Base-by-base conservation (phyloP, 306 rosid species). In the Castanea sativa region DNA sequence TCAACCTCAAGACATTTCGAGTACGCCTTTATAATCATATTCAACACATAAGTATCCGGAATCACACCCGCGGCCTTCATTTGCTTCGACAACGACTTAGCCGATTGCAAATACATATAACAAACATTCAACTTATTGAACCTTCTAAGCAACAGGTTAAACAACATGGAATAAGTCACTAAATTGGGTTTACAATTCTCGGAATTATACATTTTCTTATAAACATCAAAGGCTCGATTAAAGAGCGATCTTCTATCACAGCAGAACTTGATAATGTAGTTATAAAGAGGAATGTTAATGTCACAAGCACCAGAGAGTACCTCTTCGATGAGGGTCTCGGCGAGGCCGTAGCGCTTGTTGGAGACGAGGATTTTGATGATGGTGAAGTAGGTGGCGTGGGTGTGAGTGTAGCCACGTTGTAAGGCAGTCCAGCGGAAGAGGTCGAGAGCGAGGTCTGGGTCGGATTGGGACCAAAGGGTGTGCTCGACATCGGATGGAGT, bases 361-460 rank as follows among this genome's bases (percentile, higher is more conserved):
- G 78, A 18, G 83, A 80, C 76, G 43, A 91, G 90, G n/a, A 84
- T 88, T 11, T 78, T 87, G 80, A 95, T 87, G 86, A 85, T 79
- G 35, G 97, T 78, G 52, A 90, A 85, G 84, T 95, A 95, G 19
- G 96, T 92, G 75, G 65, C 38, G 59, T 80, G 78, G 84, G 65
- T 89, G 85, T 95, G 99, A 75, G 82, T 79, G 89, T 95, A 92
- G 75, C 86, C 79, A 16, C 96, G 99, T 51, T 92, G 99, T 65
- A 90, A 94, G 6, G 94, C 91, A 5, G 98, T 92, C 98, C 98
- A 95, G 2, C 99, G 88, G 96, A 95, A 95, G 79, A 95, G 90
- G 83, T 95, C 99, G 51, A 95, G 86, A 27, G 97, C 97, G 52
- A 95, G 97, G 55, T 95, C 98, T 0, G 99, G 92, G 77, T 95